Base-by-base conservation (phyloP, 2,329 filamentous ascomycete genomes). In the Aureobasidium namibiae region DNA sequence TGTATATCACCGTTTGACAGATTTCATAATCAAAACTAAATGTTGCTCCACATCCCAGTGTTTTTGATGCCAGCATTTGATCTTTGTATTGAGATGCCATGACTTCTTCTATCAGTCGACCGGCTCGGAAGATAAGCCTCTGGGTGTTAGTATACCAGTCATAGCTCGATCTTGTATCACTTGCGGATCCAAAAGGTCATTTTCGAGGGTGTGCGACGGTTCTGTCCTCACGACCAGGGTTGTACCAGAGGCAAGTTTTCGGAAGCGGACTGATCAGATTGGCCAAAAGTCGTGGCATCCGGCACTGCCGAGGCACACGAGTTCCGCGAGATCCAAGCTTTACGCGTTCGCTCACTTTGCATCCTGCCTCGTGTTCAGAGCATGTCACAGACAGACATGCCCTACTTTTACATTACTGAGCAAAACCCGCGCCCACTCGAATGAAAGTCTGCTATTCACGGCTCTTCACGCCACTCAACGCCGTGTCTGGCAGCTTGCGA, bases 211-310 rank as follows among this genome's bases (percentile, higher is more conserved):
- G 34, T 38, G 3, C 13, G 7, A 11, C 3, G 13, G 7, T 33
- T n/a, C 48, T 39, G 4, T 2, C 1, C 11, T 29, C 48, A n/a
- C 11, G 13, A 18, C 18, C 48, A 54, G 50, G 50, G 50, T 54
- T 24, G 31, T 6, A 21, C 26, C 9, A 10, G 7, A 29, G 26
- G 13, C 52, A n/a, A n/a, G 10, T n/a, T n/a, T 34, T 56, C 52
- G 52, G 39, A 44, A 44, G 52, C 26, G 39, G 18, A 24, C 36
- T 2, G 8, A 3, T 5, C 11, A 7, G 11, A 23, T 2, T 18
- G 52, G 52, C 39, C 52, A 45, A 10, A 56, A 56, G 52, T 56
- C 39, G 52, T 56, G 52, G 34, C 50, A 31, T 13, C 26, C 52
- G 26, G 3, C 3, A 10, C n/a, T 18, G 10, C 39, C 52, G 39